Conservation (phyloP, 345 rosid genomes). For the Dovyalis caffra region DNA sequence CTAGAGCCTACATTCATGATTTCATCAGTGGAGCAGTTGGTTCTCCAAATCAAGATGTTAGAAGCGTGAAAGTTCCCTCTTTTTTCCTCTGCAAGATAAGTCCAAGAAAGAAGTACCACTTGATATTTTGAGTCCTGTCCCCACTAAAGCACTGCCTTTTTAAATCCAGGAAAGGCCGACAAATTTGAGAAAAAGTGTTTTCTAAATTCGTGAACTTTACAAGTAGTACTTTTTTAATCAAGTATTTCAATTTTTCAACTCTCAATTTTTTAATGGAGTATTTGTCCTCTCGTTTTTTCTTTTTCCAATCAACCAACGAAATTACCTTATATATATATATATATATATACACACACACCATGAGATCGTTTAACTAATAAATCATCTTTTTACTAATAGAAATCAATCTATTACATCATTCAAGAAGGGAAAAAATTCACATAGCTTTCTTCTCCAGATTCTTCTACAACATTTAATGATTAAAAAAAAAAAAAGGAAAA, state of each 20-base stretch:
- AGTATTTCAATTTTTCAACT: too few relatives aligned
- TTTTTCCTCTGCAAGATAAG: neutral
- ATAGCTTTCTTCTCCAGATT: constrained; percentile 26
- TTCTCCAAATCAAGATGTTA: neutral
- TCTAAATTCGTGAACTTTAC: too few relatives aligned
- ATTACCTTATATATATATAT: too few relatives aligned
- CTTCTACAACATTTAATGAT: constrained; percentile 10
- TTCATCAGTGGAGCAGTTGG: neutral
- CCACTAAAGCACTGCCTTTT: neutral
- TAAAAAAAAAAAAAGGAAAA: neutral
- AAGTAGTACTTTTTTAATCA: too few relatives aligned
- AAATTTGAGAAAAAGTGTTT: too few relatives aligned
- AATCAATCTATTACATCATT: neutral
- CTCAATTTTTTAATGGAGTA: too few relatives aligned
- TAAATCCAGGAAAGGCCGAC: neutral
- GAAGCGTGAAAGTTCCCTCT: neutral
- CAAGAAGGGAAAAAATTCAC: neutral
- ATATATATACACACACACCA: too few relatives aligned
- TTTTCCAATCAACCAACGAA: too few relatives aligned
- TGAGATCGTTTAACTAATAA: too few relatives aligned
- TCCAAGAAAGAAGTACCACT: neutral
- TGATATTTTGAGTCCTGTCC: neutral
- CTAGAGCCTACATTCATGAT: neutral
- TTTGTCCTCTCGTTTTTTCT: too few relatives aligned
- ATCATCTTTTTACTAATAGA: too few relatives aligned